Conservation (phyloP, 2,329 filamentous ascomycete species). For the Aureobasidium subglaciale region DNA sequence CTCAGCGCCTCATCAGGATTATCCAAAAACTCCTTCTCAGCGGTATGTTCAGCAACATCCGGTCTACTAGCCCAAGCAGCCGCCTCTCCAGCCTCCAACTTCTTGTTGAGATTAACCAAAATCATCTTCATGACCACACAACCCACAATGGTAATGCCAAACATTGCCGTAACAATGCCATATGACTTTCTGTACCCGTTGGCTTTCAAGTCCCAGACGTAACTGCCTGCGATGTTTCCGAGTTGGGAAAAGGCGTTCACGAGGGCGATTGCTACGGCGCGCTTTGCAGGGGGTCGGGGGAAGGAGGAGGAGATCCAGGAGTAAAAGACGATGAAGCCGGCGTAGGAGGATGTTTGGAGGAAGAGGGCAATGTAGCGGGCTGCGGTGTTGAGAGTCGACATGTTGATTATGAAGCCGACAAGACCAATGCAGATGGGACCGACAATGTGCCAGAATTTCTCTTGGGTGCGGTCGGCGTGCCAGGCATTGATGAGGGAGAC, state of each 20-base stretch:
- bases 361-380: constrained; percentile 56
- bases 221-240: constrained; percentile 45
- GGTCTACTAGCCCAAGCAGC: constrained; percentile 18
- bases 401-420: constrained; percentile 53
- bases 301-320: constrained; percentile 45
- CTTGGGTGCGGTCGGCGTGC: constrained; percentile 24
- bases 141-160: constrained; percentile 50
- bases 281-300: constrained; percentile 24
- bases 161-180: constrained; percentile 59
- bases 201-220: constrained; percentile 54
- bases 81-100: constrained; percentile 22
- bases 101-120: constrained; percentile 20
- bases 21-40: constrained; percentile 14
- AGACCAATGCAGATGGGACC: constrained; percentile 48
- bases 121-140: constrained; percentile 27
- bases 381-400: constrained; percentile 49
- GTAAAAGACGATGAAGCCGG: constrained; percentile 51
- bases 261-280: constrained; percentile 25
- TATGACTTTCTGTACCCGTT: constrained; percentile 59
- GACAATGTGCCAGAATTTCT: constrained; percentile 52
- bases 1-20: constrained; percentile 13
- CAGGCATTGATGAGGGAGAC: constrained; percentile 18
- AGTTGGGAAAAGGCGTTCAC: constrained; percentile 23
- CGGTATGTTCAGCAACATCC: constrained; percentile 18
- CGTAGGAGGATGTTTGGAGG: constrained; percentile 52